Evolutionary conservation across 192 early-diverging fungal genomes (phyloP), one percentile per base, ranked within the genome.

Genomic region (Backusella westeae): DNA sequence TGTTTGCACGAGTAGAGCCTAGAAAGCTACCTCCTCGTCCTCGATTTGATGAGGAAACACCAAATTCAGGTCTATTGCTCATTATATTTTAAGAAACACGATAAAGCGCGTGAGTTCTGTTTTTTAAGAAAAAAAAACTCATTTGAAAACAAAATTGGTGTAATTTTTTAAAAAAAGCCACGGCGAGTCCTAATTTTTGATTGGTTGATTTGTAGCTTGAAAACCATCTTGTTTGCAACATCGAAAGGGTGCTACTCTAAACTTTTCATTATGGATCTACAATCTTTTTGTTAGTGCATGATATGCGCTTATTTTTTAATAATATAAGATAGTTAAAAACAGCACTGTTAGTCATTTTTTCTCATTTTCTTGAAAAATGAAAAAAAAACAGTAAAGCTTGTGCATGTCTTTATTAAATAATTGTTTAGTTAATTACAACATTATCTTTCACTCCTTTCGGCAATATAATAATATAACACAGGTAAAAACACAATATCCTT

Each of bases 61-160:
- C 70, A 32, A 71, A 71, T 71, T 71, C 70, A 32, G 70, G 41
- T 49, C 34, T 71, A 32, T 42, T 32, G 17, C 39, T 36, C 35
- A 38, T 69, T 38, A 36, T 39, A 17, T 67, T 34, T 1, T 32
- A 32, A 32, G 46, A 49, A 19, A 49, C 46, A 49, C 46, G 46
- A 49, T 49, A 49, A 49, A 49, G 46, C 46, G 46, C 46, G 46
- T 49, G 46, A 49, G 17, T 6, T 49, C 14, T 29, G 3, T 35
- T 26, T 67, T 67, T 67, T 35, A 67, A 67, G 36, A 67, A 67
- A 34, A 32, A 36, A n/a, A n/a, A 10, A n/a, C n/a, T 6, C 32
- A 32, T 32, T 32, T 32, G 8, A 34, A 67, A 36, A 67, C 26
- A 67, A 67, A 67, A 91, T 91, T 84, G 42, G 42, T 44, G 38